Evolutionary conservation across 441 rosid genomes (phyloP).

Genomic region (Gossypium gossypioides): DNA sequence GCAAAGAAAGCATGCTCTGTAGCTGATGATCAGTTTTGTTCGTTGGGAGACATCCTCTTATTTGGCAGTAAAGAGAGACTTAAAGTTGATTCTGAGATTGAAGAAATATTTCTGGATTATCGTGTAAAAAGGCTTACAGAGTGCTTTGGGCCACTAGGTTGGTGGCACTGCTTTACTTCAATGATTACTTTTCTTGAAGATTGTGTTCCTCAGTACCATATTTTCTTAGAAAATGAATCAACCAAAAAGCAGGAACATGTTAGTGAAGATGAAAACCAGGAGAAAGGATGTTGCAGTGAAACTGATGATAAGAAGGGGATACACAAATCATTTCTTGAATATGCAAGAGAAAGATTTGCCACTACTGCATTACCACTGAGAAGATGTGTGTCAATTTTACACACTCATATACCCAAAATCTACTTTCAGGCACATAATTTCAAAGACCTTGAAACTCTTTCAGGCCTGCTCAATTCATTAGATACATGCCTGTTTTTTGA

Average conservation of each 20-base stretch:
- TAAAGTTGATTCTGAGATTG: conserved; percentile 15
- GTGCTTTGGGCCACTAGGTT: conserved; percentile 25
- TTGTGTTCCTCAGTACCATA: conserved; percentile 17
- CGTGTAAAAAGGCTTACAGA: conserved; percentile 24
- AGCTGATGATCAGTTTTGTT: background rate
- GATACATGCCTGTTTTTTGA: conserved; percentile 11
- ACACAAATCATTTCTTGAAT: conserved; percentile 22
- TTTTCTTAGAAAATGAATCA: conserved; percentile 12
- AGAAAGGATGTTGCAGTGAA: conserved; percentile 1
- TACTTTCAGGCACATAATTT: conserved; percentile 13
- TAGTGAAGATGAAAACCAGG: conserved; percentile 5
- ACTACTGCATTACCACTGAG: conserved; percentile 10
- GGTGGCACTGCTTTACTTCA: conserved; percentile 20
- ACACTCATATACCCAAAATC: conserved; percentile 24
- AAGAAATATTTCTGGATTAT: conserved; percentile 32
- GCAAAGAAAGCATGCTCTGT: conserved; percentile 4
- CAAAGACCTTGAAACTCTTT: conserved; percentile 11
- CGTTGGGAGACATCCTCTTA: conserved; percentile 30
- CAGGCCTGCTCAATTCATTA: conserved; percentile 25
- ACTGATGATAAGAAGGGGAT: background rate
- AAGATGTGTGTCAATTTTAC: conserved; percentile 20
- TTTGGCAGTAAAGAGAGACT: conserved; percentile 29
- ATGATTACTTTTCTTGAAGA: conserved; percentile 28
- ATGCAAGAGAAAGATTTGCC: conserved; percentile 20
- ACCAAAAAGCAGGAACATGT: background rate